Conservation (phyloP, 179 eudicot genomes). For the Vitellaria paradoxa region DNA sequence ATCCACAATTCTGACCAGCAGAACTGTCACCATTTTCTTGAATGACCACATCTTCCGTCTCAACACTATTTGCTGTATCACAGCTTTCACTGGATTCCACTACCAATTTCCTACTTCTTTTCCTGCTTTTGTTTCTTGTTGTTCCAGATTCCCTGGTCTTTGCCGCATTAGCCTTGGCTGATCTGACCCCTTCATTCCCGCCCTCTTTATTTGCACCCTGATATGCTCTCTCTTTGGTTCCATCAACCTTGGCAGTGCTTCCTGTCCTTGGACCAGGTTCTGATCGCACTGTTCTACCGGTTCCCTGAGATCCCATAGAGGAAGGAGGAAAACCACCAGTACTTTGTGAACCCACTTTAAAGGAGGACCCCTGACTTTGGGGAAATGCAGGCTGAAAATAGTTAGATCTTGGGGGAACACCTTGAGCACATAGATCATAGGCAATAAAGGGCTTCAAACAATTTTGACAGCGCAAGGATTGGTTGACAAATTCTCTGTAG, state of each 20-base stretch:
- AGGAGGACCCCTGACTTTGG: conserved; percentile 1
- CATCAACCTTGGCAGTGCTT: neutral
- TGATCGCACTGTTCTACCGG: conserved; percentile 11
- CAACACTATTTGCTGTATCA: conserved; percentile 24
- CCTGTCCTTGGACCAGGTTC: conserved; percentile 3
- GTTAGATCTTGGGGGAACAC: neutral
- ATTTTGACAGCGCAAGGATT: conserved; percentile 24
- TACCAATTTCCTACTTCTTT: conserved; percentile 23
- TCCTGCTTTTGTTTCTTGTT: conserved; percentile 18
- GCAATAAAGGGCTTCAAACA: conserved; percentile 30
- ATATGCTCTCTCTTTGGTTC: too few species aligned
- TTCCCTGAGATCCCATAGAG: conserved; percentile 12
- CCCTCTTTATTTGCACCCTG: conserved; percentile 5
- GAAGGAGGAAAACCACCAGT: conserved; percentile 18
- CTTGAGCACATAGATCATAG: conserved; percentile 26
- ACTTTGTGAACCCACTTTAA: conserved; percentile 8
- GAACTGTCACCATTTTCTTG: conserved; percentile 7
- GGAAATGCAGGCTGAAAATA: conserved; percentile 9
- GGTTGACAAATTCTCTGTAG: conserved; percentile 20
- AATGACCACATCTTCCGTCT: conserved; percentile 13
- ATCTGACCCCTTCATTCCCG: conserved; percentile 11
- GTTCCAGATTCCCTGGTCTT: conserved; percentile 6
- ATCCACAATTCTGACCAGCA: conserved; percentile 12
- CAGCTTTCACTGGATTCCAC: conserved; percentile 36
- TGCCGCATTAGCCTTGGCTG: conserved; percentile 16